Base-by-base conservation (phyloP, 1,284 basidiomycete species). In the Amylostereum chailletii region DNA sequence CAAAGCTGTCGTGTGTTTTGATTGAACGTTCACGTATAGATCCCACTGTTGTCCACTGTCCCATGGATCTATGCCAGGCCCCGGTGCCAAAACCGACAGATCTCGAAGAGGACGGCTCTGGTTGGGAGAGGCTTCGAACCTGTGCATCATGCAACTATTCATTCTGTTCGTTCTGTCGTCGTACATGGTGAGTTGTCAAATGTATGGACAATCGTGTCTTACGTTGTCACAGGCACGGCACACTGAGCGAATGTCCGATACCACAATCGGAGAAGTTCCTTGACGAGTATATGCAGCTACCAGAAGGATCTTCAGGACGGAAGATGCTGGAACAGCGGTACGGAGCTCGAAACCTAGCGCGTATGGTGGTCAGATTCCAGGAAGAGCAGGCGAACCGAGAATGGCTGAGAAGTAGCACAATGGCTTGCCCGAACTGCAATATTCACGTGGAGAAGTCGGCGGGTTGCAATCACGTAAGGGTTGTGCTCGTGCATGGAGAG, bases 401-500 rank as follows among this genome's bases (percentile, higher is more conserved):
- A 57, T 90, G 81, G 82, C 67, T 89, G 32, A 69, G 77, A 40
- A 57, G 65, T 34, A 76, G 77, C 36, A 81, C 86, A 9, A 83
- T 71, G 63, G 63, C 68, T n/a, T 90, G 88, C 59, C 87, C 87
- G 3, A 76, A 75, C 10, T 90, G 89, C 63, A 57, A 69, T 4
- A 69, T 86, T 9, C 69, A 73, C 51, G 79, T 90, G n/a, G 81
- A 90, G 64, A 90, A 90, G 66, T 78, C 72, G 19, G 56, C 74
- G 46, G 86, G 88, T 1, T 90, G 86, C 63, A 87, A 87, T 59
- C 85, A 87, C 65, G 84, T 86, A 69, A 48, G 81, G 71, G 44
- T 50, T 45, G 47, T 48, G 38, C 42, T 51, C 43, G 29, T 45
- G 27, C 27, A 38, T 45, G 27, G 46, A 33, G 34, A 41, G 34